Base-by-base conservation (phyloP, 148 eudicot genomes). In the Chenopodium formosanum region DNA sequence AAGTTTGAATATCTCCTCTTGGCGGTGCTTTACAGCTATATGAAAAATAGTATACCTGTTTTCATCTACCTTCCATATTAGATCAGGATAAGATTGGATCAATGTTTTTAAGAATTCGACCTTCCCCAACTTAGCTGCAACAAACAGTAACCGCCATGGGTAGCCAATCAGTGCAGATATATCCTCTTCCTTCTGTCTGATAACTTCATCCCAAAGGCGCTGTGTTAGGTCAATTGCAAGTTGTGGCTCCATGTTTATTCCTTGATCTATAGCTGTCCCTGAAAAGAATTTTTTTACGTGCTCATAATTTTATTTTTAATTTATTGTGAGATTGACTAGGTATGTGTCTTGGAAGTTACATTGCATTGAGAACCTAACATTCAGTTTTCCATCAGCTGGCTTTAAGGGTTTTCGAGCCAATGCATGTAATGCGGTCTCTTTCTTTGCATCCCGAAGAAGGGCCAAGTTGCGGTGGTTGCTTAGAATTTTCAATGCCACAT, bases 21-120 rank as follows among this genome's bases (percentile, higher is more conserved):
- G 88, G n/a, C 89, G 88, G 68, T 85, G 84, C 7, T 66, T 75
- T 46, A 90, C 86, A 1, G 89, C 92, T 76, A 90, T 77, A 70
- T 90, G 92, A 66, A 90, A 90, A 23, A 88, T 87, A 77, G 88
- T 86, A 16, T 73, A 83, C 67, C 82, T 80, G 2, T 84, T 70
- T 23, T 83, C 85, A 78, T 90, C 87, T 53, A 83, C 87, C 68
- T 87, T 86, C 88, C 89, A 86, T 48, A 90, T 79, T 13, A 89
- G 80, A 77, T 90, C 89, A 31, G 92, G 92, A 50, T 88, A 87
- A 25, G 84, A 77, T 12, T 46, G 82, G 69, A 90, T 76, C 8
- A 88, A 75, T 31, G 73, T 80, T 1, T 75, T 75, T 5, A 90
- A 52, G 62, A 88, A 88, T 8, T 82, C 89, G 23, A 78, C 78